Conservation (phyloP, 768 basidiomycete species). For the Russula emetica region DNA sequence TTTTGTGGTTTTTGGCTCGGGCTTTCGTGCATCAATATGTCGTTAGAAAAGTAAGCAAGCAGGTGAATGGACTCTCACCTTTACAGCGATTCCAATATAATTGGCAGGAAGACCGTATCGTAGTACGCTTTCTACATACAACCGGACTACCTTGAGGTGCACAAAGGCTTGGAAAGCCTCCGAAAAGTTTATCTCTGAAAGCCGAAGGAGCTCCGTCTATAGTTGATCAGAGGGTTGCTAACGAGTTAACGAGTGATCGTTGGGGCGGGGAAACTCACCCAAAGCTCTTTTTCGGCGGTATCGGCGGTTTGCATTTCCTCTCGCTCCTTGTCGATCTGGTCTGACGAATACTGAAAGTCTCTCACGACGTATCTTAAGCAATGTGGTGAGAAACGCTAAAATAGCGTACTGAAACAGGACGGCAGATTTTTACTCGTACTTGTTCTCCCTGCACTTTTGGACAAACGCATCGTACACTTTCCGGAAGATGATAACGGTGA, state of each 20-base stretch:
- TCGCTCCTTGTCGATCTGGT: conserved; percentile 70
- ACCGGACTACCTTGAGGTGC: conserved; percentile 84
- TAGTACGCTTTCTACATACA: conserved; percentile 93
- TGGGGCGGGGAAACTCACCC: conserved; percentile 53
- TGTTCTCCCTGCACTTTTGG: conserved; percentile 93
- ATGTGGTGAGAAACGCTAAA: conserved; percentile 11
- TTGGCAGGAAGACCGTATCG: conserved; percentile 93
- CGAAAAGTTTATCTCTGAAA: conserved; percentile 93
- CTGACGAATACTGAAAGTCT: conserved; percentile 90
- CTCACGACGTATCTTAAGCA: conserved; percentile 76
- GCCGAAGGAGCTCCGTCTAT: conserved; percentile 85
- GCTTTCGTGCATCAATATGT: conserved; percentile 44
- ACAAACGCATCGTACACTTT: conserved; percentile 88
- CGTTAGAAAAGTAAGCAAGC: neutral
- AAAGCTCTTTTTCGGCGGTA: conserved; percentile 90
- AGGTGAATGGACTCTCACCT: conserved; percentile 44
- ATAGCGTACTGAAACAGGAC: neutral
- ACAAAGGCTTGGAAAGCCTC: conserved; percentile 93
- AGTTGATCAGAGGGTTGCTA: conserved; percentile 11
- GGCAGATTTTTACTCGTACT: conserved; percentile 47
- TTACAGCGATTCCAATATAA: conserved; percentile 76
- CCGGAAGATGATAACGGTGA: conserved; percentile 83
- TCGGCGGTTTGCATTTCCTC: conserved; percentile 78
- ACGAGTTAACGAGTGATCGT: neutral
- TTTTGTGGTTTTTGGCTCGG: conserved; percentile 79